Percentiles rank a stretch among this genome's conserved stretches.
These are phyloP conservation scores for Plasmodium billcollinsi DNA, from an alignment of 169 alveolate species.

Conservation along the genomic window DNA sequence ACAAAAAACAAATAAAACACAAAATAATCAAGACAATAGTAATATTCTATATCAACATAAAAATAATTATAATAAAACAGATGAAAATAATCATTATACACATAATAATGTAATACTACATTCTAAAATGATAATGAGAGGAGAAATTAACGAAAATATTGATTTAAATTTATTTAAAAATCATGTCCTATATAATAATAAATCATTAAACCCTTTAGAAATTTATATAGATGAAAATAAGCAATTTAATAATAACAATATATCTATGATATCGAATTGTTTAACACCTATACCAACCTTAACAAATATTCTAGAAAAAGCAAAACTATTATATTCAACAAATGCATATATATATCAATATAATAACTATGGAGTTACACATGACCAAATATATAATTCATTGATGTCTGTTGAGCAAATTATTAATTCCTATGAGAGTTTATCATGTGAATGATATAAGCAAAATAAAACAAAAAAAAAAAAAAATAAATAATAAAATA, in stretches of 20 bases:
- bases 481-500: neutral
- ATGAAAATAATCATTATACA: constrained; percentile 1
- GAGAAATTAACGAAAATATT: constrained; percentile 71
- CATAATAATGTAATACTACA: constrained; percentile 77
- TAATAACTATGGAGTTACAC: constrained; percentile 67
- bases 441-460: constrained; percentile 25
- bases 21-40: neutral
- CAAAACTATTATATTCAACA: constrained; percentile 78
- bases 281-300: constrained; percentile 74
- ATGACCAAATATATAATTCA: constrained; percentile 53
- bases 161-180: constrained; percentile 73
- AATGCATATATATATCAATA: constrained; percentile 80
- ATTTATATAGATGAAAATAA: constrained; percentile 48
- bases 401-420: constrained; percentile 45
- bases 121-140: constrained; percentile 78
- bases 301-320: constrained; percentile 43
- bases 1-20: neutral
- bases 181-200: constrained; percentile 78
- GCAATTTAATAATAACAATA: constrained; percentile 30
- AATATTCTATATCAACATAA: neutral
- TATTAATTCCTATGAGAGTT: constrained; percentile 33
- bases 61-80: neutral
- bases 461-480: neutral
- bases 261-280: constrained; percentile 81
- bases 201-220: constrained; percentile 76